Evolutionary conservation across 225 moss, liverwort and hornwort genomes (phyloP), one percentile per base, ranked within the genome.

Genomic region (Pleurozium schreberi): DNA sequence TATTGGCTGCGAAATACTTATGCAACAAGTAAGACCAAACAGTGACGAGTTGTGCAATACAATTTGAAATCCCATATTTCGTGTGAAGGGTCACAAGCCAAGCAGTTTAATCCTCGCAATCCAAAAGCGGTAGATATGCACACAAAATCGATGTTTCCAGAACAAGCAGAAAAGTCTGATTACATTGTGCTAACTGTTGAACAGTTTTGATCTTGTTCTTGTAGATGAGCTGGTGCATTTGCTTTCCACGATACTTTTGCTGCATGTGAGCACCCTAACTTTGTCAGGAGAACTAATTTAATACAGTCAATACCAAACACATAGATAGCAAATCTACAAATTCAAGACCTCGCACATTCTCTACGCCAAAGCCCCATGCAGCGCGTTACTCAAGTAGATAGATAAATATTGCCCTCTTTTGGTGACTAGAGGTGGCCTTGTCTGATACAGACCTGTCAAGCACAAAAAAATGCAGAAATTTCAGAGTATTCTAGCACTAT

Each of bases 231-330:
- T 96, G 96, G 88, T 98, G 94, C 91, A 98, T 95, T 92, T 98
- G 98, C 92, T 92, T 97, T 80, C 98, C 98, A 67, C 98, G 97
- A 92, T 97, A 98, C 91, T 95, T 98, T 96, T 95, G 97, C 98
- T 98, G 96, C 90, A 90, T 30, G 36, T 49, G 75, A 90, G 80
- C 75, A 90, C 50, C 66, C 52, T 76, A 12, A 57, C 53, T 45
- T 78, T 62, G 63, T 91, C 80, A 93, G 79, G 53, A 87, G 40
- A 68, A 71, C 30, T 66, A 50, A 83, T 45, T 67, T 42, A 60
- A 81, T 47, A 84, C 2, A 82, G 34, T 67, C 64, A 71, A 60
- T 64, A 47, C 45, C 20, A 87, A 65, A 69, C 8, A 60, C 42
- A 36, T 38, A 71, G 75, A 47, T 82, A 80, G 40, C 13, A 78